Evolutionary conservation across 2,329 filamentous ascomycete species (phyloP), one percentile per base, ranked within the genome.

Genomic region (Botrytis paeoniae): DNA sequence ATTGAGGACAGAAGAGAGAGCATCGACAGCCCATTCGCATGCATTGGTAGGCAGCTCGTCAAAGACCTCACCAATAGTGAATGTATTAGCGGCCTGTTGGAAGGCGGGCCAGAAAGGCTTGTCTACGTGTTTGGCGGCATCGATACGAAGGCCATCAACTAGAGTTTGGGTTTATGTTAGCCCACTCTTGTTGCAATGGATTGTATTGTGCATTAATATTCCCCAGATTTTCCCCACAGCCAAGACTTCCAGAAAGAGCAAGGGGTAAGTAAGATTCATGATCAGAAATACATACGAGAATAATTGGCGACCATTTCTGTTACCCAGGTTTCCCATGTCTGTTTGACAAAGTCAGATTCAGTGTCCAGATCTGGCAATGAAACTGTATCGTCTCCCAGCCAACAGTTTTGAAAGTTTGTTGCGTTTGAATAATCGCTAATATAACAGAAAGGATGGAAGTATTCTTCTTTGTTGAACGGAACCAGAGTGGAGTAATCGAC

Each of bases 61-160:
- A 63, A 85, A 86, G 4, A 91, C 88, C 77, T 91, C 89, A 6
- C 89, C 89, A 20, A 90, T 83, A 7, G 84, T 83, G 79, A 88
- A 91, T 4, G 89, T 86, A 7, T 87, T 88, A 0, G 88, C 83
- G 0, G 86, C 85, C 4, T 81, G 74, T 41, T 85, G 82, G 75
- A 90, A 91, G 0, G 76, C 80, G 0, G 86, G 81, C 84, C 88
- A 89, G 80, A 89, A 91, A 29, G 83, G 83, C 74, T 81, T 82
- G 48, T 83, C 79, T 45, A 86, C 81, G 73, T 86, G 81, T 74
- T 84, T 83, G 20, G 82, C 83, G n/a, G 84, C 84, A 76, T 87
- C 85, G 54, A 87, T 80, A 57, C 85, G 84, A 22, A 87, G 78
- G 7, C 85, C 85, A 75, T 87, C 85, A 65, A 84, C 60, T 72